Evolutionary conservation across 768 basidiomycete genomes (phyloP).

Genomic region (Phaeotremella fagi): DNA sequence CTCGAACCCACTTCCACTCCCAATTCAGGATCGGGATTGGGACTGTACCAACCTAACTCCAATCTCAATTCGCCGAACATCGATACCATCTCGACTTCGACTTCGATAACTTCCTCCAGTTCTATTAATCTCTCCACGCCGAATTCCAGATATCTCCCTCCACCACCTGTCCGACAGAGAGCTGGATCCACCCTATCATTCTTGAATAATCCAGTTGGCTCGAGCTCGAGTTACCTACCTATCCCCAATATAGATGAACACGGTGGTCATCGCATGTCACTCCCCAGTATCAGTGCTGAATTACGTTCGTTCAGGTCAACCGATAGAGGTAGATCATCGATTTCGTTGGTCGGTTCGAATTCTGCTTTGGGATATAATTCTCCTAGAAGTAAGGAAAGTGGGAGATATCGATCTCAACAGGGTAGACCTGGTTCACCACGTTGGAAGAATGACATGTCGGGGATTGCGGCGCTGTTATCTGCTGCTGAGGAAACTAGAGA

Average conservation of each 20-base stretch:
- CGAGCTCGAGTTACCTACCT: neutral
- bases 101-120: neutral
- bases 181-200: neutral
- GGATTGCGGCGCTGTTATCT: slow-evolving; percentile 20
- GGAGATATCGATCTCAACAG: neutral
- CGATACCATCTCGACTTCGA: neutral
- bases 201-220: neutral
- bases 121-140: slow-evolving; percentile 7
- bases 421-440: neutral
- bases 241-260: neutral
- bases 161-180: slow-evolving; percentile 7
- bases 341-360: neutral
- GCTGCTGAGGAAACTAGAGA: slow-evolving; percentile 20
- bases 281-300: neutral
- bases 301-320: neutral
- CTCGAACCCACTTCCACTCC: neutral
- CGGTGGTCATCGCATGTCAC: neutral
- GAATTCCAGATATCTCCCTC: slow-evolving; percentile 10
- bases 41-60: slow-evolving; percentile 19
- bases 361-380: neutral
- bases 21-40: slow-evolving; percentile 4
- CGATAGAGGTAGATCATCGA: neutral
- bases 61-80: neutral
- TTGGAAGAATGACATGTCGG: slow-evolving; percentile 3
- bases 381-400: neutral